Conservation (phyloP, 306 rosid species). For the Inga leiocalycina region DNA sequence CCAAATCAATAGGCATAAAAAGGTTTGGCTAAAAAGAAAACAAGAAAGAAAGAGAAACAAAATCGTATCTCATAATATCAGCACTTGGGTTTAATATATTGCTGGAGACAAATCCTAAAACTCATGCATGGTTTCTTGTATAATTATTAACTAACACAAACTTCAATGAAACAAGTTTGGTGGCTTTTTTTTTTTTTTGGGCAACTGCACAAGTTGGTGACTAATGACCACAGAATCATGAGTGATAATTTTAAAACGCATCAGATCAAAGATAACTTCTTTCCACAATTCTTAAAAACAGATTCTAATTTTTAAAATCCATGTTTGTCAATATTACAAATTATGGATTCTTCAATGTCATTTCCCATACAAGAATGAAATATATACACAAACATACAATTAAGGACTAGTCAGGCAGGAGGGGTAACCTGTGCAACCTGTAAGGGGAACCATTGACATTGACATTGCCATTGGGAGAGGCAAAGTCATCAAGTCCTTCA, state of each 20-base stretch:
- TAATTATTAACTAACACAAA: neutral
- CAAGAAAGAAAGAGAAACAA: neutral
- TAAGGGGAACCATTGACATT: slow-evolving; percentile 44
- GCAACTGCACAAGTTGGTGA: neutral
- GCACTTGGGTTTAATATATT: neutral
- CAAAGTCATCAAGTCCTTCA: slow-evolving; percentile 47
- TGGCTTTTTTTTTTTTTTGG: too few species aligned
- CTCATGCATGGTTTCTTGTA: neutral
- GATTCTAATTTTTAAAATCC: neutral
- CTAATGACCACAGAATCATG: neutral
- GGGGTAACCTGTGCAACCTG: slow-evolving; percentile 61
- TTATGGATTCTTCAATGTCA: neutral
- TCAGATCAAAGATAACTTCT: neutral
- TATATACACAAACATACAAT: neutral
- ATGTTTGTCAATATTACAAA: neutral
- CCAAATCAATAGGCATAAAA: neutral
- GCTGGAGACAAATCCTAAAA: neutral
- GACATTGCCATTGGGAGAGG: slow-evolving; percentile 35
- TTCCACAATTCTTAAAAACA: neutral
- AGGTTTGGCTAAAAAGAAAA: neutral
- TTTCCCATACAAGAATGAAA: neutral
- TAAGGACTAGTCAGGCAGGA: slow-evolving; percentile 63
- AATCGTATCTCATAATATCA: neutral
- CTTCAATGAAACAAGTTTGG: neutral
- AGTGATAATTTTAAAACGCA: neutral